These are phyloP conservation scores for Mycena leptocephala DNA, from an alignment of 768 basidiomycete species.

Conservation along the genomic window DNA sequence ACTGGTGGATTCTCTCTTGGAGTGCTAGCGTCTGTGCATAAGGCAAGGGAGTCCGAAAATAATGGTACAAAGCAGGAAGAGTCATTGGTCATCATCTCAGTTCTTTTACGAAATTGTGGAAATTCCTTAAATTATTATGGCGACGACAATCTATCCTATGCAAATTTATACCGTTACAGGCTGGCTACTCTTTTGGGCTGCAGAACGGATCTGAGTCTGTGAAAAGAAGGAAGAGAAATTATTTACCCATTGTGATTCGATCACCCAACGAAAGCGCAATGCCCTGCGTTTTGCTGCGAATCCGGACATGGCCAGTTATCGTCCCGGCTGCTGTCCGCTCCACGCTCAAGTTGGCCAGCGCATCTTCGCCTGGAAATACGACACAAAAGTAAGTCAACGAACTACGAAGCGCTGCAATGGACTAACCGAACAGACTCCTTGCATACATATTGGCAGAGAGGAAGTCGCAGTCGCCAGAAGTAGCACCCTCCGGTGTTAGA, in stretches of 20 bases:
- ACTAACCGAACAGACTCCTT: slow-evolving; percentile 91
- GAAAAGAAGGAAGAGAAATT: background rate
- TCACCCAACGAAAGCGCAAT: slow-evolving; percentile 97
- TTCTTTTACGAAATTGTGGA: too few relatives aligned
- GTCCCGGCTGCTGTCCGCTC: slow-evolving; percentile 88
- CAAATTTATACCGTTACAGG: slow-evolving; percentile 28
- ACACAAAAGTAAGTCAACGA: background rate
- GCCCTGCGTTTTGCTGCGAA: slow-evolving; percentile 97
- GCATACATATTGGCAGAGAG: slow-evolving; percentile 98
- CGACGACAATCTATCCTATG: slow-evolving; percentile 16
- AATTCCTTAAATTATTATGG: background rate
- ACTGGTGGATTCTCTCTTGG: slow-evolving; percentile 79
- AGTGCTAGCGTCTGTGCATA: slow-evolving; percentile 79
- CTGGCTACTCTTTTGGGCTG: slow-evolving; percentile 35
- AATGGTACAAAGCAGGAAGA: slow-evolving; percentile 80
- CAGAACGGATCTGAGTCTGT: background rate
- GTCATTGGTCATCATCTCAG: background rate
- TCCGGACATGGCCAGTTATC: slow-evolving; percentile 94
- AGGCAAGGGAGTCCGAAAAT: slow-evolving; percentile 84
- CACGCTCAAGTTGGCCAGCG: slow-evolving; percentile 94
- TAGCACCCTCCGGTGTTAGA: slow-evolving; percentile 94
- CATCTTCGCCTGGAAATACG: slow-evolving; percentile 84
- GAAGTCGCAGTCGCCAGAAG: slow-evolving; percentile 97
- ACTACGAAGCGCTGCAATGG: background rate
- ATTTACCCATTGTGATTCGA: slow-evolving; percentile 79